Evolutionary conservation across 495 filamentous ascomycete species (phyloP), one percentile per base, ranked within the genome.

Genomic region (Podospora tetraspora): DNA sequence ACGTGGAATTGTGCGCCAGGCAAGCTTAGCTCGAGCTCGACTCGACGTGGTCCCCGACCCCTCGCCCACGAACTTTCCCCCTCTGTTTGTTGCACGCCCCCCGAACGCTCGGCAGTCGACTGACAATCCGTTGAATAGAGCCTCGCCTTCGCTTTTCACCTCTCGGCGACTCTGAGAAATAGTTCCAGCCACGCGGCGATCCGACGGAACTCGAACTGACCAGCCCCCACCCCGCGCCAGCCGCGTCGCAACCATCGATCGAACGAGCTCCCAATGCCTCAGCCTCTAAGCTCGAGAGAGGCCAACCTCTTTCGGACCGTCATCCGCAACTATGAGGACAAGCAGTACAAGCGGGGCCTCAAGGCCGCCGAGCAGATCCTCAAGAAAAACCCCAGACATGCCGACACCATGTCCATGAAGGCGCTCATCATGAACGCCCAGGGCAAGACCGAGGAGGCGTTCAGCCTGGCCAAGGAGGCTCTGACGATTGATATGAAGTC

Each of bases 351-450:
- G 82, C 96, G 97, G 79, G 93, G 92, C 78, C 84, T 97, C 75
- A 97, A 96, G 80, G 88, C 91, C 34, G 92, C 93, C 70, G 92
- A 99, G 74, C 93, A 97, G 81, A 94, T 99, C 74, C 87, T 99
- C 64, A 88, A 88, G 73, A 97, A 95, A 78, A 89, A 91, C 79
- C 93, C 94, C 61, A 94, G 93, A 70, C 95, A 99, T 89, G 95
- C 92, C 71, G 95, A 99, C 80, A 99, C 95, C 16, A 89, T 95
- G 80, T 96, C 95, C 37, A 98, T 99, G 95, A 98, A 97, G 82
- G 96, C 94, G 63, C 84, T 99, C 57, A 97, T 97, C 69, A 91
- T 96, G 81, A 98, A 96, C 78, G 88, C 90, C 57, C 88, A 91
- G 76, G 93, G 93, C 67, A 92, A 96, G 80, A 86, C 88, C 22